Evolutionary conservation across 208 protist species (phyloP).

Genomic region (Trypanosoma boissoni): DNA sequence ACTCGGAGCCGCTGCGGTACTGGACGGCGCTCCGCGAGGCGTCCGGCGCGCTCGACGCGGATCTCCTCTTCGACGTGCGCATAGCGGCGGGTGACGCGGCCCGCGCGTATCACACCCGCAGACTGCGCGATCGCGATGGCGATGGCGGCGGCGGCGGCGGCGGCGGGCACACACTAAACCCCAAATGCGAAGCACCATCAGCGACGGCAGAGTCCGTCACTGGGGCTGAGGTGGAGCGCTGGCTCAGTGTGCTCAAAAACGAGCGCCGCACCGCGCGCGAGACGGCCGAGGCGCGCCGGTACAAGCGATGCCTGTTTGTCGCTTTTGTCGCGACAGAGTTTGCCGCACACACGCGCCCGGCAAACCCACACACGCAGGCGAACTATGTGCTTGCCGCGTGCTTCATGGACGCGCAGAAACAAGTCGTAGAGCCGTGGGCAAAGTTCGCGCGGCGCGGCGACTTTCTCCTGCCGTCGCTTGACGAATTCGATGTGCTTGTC

Average conservation of each 20-base stretch:
- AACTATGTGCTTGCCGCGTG: conserved; percentile 68
- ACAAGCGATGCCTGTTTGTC: conserved; percentile 59
- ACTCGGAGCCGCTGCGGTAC: conserved; percentile 68
- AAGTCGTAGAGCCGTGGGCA: conserved; percentile 64
- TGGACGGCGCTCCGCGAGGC: conserved; percentile 60
- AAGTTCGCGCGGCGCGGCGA: conserved; percentile 49
- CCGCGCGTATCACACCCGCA: conserved; percentile 44
- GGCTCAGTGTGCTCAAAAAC: conserved; percentile 38
- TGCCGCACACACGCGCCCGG: conserved; percentile 48
- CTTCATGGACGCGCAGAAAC: conserved; percentile 43
- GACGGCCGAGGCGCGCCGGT: conserved; percentile 44
- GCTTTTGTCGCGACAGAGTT: conserved; percentile 66
- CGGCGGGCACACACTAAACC: too few species aligned
- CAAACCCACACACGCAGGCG: conserved; percentile 45
- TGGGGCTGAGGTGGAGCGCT: conserved; percentile 38
- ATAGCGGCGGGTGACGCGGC: conserved; percentile 46
- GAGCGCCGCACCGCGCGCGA: conserved; percentile 45
- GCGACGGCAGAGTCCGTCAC: too few species aligned
- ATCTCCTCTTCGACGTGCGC: conserved; percentile 61
- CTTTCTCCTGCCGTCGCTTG: conserved; percentile 59
- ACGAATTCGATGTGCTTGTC: conserved; percentile 71
- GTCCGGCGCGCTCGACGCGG: conserved; percentile 44
- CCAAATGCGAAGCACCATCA: too few species aligned
- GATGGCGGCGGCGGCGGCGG: too few species aligned
- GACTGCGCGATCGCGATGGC: conserved; percentile 26